phyloP scores from a whole-genome alignment of 2,329 filamentous ascomycete genomes.

The Xylaria sp. region DNA sequence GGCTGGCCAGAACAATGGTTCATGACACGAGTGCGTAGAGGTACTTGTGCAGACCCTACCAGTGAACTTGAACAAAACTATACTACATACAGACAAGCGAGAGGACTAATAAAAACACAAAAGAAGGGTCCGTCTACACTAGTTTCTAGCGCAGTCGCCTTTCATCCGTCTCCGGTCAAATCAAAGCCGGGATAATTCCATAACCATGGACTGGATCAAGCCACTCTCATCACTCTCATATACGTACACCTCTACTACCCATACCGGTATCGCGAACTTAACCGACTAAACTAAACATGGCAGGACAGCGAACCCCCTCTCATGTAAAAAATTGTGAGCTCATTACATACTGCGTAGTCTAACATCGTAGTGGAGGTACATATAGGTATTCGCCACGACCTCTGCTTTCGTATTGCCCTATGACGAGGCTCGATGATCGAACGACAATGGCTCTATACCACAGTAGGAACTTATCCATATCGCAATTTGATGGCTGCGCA shows the following conservation, averaged over 20 bases:
- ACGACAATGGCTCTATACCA: background rate
- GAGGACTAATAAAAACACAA: conserved; percentile 8
- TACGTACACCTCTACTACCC: background rate
- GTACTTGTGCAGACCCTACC: too few species aligned
- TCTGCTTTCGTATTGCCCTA: background rate
- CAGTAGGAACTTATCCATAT: too few species aligned
- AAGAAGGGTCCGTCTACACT: background rate
- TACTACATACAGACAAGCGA: background rate
- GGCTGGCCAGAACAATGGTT: background rate
- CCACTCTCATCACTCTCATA: conserved; percentile 4
- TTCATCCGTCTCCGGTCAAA: conserved; percentile 9
- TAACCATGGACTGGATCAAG: conserved; percentile 11
- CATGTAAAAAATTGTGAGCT: conserved; percentile 6
- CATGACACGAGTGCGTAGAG: background rate
- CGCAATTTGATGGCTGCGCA: too few species aligned
- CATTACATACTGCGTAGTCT: background rate
- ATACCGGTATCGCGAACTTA: background rate
- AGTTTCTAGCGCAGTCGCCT: background rate
- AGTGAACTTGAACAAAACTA: background rate
- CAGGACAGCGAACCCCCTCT: conserved; percentile 13
- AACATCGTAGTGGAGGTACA: background rate
- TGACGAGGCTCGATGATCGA: conserved; percentile 7
- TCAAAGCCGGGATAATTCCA: conserved; percentile 18
- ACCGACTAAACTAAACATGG: conserved; percentile 9
- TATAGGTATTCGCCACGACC: background rate